A percentile compares a stretch with the other conserved stretches of the same genome.
Conservation (phyloP, 139 green algal species). For the Chlamydomonas sp. region DNA sequence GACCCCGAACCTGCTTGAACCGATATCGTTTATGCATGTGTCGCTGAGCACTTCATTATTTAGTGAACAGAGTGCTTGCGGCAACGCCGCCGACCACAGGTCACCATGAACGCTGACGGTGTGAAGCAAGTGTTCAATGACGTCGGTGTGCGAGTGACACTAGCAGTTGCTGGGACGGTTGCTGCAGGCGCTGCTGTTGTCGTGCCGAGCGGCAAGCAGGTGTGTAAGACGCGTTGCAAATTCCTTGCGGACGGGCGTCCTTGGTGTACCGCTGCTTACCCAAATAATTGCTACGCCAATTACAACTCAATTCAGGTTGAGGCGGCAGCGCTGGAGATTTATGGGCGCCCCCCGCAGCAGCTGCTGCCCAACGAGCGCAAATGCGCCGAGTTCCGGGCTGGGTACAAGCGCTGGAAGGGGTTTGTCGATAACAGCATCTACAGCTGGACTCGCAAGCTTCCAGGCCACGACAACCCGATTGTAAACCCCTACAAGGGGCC, state of each 20-base stretch:
- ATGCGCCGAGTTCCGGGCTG: slow-evolving; percentile 59
- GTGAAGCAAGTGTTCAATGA: slow-evolving; percentile 7
- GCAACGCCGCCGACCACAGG: no score
- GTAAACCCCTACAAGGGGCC: slow-evolving; percentile 63
- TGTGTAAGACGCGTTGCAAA: neutral
- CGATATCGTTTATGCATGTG: no score
- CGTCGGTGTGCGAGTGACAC: slow-evolving; percentile 36
- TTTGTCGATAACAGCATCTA: slow-evolving; percentile 67
- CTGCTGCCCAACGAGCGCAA: slow-evolving; percentile 49
- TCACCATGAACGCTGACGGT: slow-evolving; percentile 4
- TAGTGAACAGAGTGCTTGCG: neutral
- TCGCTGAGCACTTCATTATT: no score
- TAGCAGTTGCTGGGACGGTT: slow-evolving; percentile 27
- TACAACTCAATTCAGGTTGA: slow-evolving; percentile 41
- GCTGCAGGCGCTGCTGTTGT: slow-evolving; percentile 42
- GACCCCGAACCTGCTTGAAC: no score
- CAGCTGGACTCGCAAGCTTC: slow-evolving; percentile 60
- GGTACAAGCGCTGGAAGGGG: slow-evolving; percentile 50
- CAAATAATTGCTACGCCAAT: neutral
- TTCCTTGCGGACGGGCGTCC: no score
- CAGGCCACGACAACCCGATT: slow-evolving; percentile 59
- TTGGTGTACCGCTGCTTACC: no score
- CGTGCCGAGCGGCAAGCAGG: slow-evolving; percentile 53
- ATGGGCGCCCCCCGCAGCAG: slow-evolving; percentile 42
- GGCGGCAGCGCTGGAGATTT: slow-evolving; percentile 55